phyloP scores from a whole-genome alignment of 495 filamentous ascomycete genomes.

The Penicillium egyptiacum region DNA sequence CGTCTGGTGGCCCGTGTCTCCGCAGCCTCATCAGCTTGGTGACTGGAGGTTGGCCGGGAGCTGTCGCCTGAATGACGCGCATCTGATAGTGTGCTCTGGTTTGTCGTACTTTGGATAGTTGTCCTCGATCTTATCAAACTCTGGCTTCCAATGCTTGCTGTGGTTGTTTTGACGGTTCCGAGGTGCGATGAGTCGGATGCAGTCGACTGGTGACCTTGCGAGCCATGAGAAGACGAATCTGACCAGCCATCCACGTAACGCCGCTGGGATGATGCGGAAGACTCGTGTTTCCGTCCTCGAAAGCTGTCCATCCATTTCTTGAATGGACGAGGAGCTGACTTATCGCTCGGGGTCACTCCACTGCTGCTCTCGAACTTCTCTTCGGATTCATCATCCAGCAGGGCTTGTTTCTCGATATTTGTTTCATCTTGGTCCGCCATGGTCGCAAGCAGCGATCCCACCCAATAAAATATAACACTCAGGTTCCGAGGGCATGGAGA shows the following conservation, averaged over 20 bases:
- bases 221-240: slow-evolving; percentile 31
- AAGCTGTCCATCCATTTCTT: slow-evolving; percentile 58
- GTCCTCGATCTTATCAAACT: slow-evolving; percentile 63
- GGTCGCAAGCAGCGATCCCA: slow-evolving; percentile 5
- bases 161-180: slow-evolving; percentile 73
- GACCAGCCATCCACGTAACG: slow-evolving; percentile 46
- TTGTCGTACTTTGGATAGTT: slow-evolving; percentile 49
- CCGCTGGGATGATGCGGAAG: slow-evolving; percentile 27
- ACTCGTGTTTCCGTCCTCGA: slow-evolving; percentile 37
- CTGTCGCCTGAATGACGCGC: slow-evolving; percentile 68
- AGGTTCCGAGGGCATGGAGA: slow-evolving; percentile 15
- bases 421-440: slow-evolving; percentile 17
- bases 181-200: slow-evolving; percentile 68
- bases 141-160: slow-evolving; percentile 66
- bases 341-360: slow-evolving; percentile 8
- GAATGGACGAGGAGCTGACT: slow-evolving; percentile 37
- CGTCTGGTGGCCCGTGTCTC: slow-evolving; percentile 69
- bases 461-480: slow-evolving; percentile 1
- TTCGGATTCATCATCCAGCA: slow-evolving; percentile 18
- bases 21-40: slow-evolving; percentile 66
- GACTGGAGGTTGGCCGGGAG: slow-evolving; percentile 50
- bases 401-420: slow-evolving; percentile 4
- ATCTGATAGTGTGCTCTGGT: slow-evolving; percentile 56
- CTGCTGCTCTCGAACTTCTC: slow-evolving; percentile 6
- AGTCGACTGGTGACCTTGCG: slow-evolving; percentile 4